phyloP scores from a whole-genome alignment of 345 rosid species.

The Melaleuca alternifolia region DNA sequence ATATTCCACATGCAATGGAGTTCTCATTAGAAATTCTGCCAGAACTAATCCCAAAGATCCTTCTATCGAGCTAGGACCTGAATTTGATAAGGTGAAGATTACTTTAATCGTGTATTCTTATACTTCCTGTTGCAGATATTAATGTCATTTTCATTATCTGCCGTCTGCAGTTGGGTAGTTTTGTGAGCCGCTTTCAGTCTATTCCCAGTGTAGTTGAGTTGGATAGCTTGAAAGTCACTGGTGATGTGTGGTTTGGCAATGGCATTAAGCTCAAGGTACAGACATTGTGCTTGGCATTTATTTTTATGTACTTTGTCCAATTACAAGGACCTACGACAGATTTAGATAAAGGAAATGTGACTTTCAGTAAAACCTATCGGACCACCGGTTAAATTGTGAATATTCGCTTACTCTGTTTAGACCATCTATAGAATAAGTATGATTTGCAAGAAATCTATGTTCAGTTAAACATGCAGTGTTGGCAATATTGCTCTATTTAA shows the following conservation, averaged over 20 bases:
- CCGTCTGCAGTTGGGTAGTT: slow-evolving; percentile 27
- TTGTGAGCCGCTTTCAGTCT: slow-evolving; percentile 37
- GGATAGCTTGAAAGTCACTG: slow-evolving; percentile 44
- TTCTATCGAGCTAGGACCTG: slow-evolving; percentile 35
- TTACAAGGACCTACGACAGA: not conserved
- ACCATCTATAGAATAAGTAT: not conserved
- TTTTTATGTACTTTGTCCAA: not conserved
- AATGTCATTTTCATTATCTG: not conserved
- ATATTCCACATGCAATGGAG: slow-evolving; percentile 23
- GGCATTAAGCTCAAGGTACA: slow-evolving; percentile 45
- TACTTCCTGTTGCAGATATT: not conserved
- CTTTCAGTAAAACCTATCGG: not conserved
- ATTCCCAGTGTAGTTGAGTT: slow-evolving; percentile 44
- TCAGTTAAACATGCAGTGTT: not conserved
- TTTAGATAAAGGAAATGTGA: not conserved
- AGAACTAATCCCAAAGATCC: slow-evolving; percentile 35
- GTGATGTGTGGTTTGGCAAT: slow-evolving; percentile 67
- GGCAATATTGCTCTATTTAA: not conserved
- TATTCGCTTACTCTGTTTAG: not conserved
- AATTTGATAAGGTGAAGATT: slow-evolving; percentile 39
- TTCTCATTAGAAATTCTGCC: slow-evolving; percentile 19
- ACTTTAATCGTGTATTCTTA: not conserved
- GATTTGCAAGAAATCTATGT: not conserved
- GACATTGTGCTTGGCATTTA: not conserved
- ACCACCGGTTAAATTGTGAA: not conserved